Base-by-base conservation (phyloP, 306 rosid species). In the Glycyrrhiza uralensis region DNA sequence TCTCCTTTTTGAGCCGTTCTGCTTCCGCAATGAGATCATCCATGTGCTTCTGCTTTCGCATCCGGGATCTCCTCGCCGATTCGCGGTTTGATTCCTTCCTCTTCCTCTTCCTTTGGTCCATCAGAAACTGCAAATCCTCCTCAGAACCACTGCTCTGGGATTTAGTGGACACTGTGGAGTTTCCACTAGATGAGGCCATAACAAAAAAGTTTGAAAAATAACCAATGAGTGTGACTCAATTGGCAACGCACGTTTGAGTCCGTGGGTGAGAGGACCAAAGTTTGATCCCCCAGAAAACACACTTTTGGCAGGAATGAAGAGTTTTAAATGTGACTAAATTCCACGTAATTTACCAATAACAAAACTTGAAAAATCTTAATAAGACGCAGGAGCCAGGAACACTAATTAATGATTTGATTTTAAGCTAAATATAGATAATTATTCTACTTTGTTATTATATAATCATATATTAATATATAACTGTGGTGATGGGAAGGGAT, bases 21-120 rank as follows among this genome's bases (percentile, higher is more conserved):
- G 80, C 76, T 57, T 85, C 79, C 0, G 47, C 84, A 74, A 23
- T 39, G 62, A 94, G 76, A 75, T 94, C 93, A 30, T 91, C 93
- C 77, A 89, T 3, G 63, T 86, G 89, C 70, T 89, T 77, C 84
- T 91, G 99, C 71, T 88, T 91, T 32, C 89, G 44, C 95, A 83
- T 73, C 68, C 99, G 39, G 0, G 96, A 94, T 58, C 97, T 79
- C 70, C 85, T 83, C 0, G 99, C 99, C 4, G 99, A 94, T 62
- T 91, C 97, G 0, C 97, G 81, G 7, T 94, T 94, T 4, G 97
- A 88, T 74, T 86, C 72, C 90, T 86, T 91, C 71, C 99, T 81
- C 71, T 89, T 94, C 85, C 84, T 74, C 13, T 89, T 91, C 4
- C 90, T 86, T 17, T 86, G 87, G 60, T 88, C 91, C 88, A 87